Evolutionary conservation across 257 asterid genomes (phyloP), one percentile per base, ranked within the genome.

Genomic region (Salvia splendens): DNA sequence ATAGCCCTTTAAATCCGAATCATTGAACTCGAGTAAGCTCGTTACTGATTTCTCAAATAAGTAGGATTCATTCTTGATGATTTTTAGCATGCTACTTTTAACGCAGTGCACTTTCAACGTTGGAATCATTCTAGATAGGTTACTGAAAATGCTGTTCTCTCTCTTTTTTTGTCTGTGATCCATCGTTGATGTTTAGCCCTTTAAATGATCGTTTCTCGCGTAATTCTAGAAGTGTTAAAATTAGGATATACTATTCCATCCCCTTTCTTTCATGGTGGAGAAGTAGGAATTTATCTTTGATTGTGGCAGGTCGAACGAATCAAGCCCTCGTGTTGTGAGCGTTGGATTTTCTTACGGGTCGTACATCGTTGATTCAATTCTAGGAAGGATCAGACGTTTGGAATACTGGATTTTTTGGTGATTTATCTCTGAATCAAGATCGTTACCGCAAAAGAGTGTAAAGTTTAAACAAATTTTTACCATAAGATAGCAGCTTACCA

Each of bases 1-100:
- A 85, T 10, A 64, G 43, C 41, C 77, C 83, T 49, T 84, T 68
- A 75, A 64, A 73, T 61, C 61, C 60, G 40, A 69, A 64, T 58
- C 72, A 65, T 53, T 70, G n/a, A 76, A 72, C 54, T 67, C 12
- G 69, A 67, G 87, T 82, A 75, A 80, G 86, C 69, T 73, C 67
- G 46, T 50, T 12, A 59, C 52, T 54, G 3, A 64, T 58, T 48
- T 24, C 69, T 55, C 36, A 14, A 62, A 41, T 46, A 32, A 15
- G 11, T 24, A 12, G 60, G 12, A 9, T 6, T 38, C 8, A 5
- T 0, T 6, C 45, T 40, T 6, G 10, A 40, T 40, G 11, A 40
- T 3, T 40, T 40, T 40, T 11, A 33, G 49, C 30, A 49, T 6
- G 45, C 35, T 35, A 10, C 8, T 12, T 24, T 20, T 20, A 16